phyloP scores from a whole-genome alignment of 2,329 filamentous ascomycete species.

The Biscogniauxia mediterranea region DNA sequence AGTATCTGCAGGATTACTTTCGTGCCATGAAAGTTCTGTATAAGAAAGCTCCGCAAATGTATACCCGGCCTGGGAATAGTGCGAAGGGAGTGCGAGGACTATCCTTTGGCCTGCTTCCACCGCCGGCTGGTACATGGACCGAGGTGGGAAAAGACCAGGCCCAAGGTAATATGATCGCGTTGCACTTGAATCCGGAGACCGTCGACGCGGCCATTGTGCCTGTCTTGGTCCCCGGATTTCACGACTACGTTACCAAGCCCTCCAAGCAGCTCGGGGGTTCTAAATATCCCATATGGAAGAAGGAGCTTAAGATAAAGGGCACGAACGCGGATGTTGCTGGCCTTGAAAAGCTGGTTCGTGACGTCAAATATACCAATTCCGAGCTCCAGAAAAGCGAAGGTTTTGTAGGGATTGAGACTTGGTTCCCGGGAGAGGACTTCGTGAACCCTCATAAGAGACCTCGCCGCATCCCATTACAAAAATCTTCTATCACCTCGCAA shows the following conservation, averaged over 20 bases:
- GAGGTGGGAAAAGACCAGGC: neutral
- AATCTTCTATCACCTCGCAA: neutral
- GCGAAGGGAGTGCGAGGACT: neutral
- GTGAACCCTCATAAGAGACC: slow-evolving; percentile 3
- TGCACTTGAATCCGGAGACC: slow-evolving; percentile 3
- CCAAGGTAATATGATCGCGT: neutral
- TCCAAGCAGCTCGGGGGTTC: neutral
- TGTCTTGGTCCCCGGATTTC: slow-evolving; percentile 12
- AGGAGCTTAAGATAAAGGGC: slow-evolving; percentile 4
- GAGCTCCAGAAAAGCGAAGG: neutral
- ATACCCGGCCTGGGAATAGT: slow-evolving; percentile 1
- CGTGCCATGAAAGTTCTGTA: slow-evolving; percentile 18
- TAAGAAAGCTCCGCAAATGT: slow-evolving; percentile 1
- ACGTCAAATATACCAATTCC: neutral
- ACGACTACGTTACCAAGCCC: neutral
- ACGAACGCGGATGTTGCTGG: slow-evolving; percentile 1
- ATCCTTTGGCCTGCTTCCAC: neutral
- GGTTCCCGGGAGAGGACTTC: slow-evolving; percentile 18
- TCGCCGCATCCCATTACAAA: slow-evolving; percentile 4
- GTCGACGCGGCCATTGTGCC: slow-evolving; percentile 5
- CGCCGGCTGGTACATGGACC: slow-evolving; percentile 3
- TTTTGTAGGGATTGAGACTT: slow-evolving; percentile 18
- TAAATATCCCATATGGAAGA: neutral
- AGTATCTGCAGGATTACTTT: slow-evolving; percentile 20
- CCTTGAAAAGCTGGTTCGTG: slow-evolving; percentile 6